Conservation (phyloP, 805 yeast genomes). For the Pichia thaimueangensis region DNA sequence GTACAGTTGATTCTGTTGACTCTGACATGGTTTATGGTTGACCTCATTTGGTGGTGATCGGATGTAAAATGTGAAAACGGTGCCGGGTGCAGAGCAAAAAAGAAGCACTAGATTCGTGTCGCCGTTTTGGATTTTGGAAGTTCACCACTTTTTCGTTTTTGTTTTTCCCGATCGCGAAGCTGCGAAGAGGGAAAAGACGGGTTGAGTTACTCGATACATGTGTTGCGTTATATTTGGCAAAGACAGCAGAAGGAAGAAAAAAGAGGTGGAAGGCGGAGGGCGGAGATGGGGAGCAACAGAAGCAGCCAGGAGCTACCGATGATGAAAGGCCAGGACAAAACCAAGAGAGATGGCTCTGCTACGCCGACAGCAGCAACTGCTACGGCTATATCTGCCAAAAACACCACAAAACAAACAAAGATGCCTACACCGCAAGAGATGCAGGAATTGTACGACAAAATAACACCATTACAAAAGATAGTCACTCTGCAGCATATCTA, state of each 20-base stretch:
- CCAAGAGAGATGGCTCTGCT: neutral
- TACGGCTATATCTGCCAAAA: neutral
- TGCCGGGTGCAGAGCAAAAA: no score
- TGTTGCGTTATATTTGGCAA: no score
- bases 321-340: neutral
- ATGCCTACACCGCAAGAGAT: conserved; percentile 28
- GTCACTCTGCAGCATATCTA: conserved; percentile 33
- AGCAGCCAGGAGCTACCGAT: neutral
- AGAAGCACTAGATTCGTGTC: no score
- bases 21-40: neutral
- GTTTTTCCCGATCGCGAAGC: no score
- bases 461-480: conserved; percentile 30
- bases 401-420: conserved; percentile 6
- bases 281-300: neutral
- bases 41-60: no score
- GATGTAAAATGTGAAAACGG: no score
- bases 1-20: neutral
- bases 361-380: neutral
- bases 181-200: neutral
- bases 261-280: neutral
- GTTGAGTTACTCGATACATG: no score
- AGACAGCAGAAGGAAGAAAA: neutral
- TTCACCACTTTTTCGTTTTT: neutral
- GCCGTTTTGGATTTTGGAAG: no score
- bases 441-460: conserved; percentile 24